Base-by-base conservation (phyloP, 164 flowering plant genomes). In the Stephania cephalantha region DNA sequence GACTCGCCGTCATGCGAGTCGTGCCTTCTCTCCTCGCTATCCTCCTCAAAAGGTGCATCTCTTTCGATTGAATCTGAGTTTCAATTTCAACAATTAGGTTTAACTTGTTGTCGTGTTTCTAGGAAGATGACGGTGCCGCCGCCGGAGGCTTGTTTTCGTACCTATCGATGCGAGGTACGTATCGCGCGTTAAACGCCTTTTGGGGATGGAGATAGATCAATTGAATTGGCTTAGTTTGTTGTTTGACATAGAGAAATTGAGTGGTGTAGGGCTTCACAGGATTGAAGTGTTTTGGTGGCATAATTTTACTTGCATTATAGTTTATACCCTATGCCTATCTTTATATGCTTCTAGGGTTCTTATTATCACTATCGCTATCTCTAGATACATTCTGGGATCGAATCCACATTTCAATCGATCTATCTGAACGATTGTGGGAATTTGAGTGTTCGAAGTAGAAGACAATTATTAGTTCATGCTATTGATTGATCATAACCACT, bases 1-100 rank as follows among this genome's bases (percentile, higher is more conserved):
- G 85, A 87, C 89, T 7, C 88, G 89, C 17, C 72, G 31, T 81
- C 98, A 92, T 75, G 88, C 88, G 66, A 83, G 91, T 0, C 72
- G 89, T 67, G 88, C 89, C 69, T 88, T 75, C 84, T 55, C 82
- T 71, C 78, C 90, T 72, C 87, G 80, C 84, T 90, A 87, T 73
- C 91, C 93, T 80, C 95, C 90, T 71, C 84, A 82, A 45, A 86
- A 84, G 93, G 91, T 88, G 29, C 0, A 9, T 52, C 13, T 4
- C 22, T 44, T 58, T 25, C 11, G 45, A 30, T 66, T 12, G 46
- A 53, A 50, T 71, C 22, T 53, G 13, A 2, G 52, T 52, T 52
- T 10, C 17, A 30, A 25, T 50, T 50, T 52, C 65, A 22, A 6
- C 46, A 11, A 7, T 53, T 8, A 12, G 53, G 53, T 48, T 7